Base-by-base conservation (phyloP, 495 filamentous ascomycete species). In the Lasiosphaeria hispida region DNA sequence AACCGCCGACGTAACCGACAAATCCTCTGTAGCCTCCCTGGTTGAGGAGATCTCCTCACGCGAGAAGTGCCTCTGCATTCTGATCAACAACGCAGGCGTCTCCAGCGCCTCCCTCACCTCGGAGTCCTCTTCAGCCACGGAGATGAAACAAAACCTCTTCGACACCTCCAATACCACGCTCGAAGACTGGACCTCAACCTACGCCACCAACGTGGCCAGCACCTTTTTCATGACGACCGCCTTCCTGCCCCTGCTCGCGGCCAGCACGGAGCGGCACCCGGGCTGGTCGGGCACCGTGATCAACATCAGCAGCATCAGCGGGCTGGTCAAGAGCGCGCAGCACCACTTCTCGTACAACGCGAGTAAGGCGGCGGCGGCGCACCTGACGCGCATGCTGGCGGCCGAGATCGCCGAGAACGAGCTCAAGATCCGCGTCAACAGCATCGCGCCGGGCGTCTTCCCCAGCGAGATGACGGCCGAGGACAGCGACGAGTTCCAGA, bases 41-140 rank as follows among this genome's bases (percentile, higher is more conserved):
- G 88, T 84, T 0, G 77, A 80, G 38, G 83, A 89, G 71, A 75
- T 92, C 19, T 69, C 69, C 39, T 80, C 79, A 59, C 79, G 81
- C 39, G 88, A 91, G 63, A 76, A 76, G 56, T 86, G 84, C 61
- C 82, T 92, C 13, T 82, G 89, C 62, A 80, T 92, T 56, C 81
- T 92, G 0, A 82, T 93, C 60, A 91, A 92, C 75, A 94, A 93
- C 73, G 87, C 85, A 14, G 90, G 90, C 48, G 80, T 85, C 17
- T 87, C 83, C 68, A 87, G 83, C 45, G 14, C 45, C 0, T 60
- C 59, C 79, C 84, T 86, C 33, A 84, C 83, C 0, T 58, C 69
- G 78, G 87, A 88, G 47, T 84, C 83, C 13, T 69, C 74, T 2
- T 64, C 67, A 3, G 74, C 83, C 0, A 56, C 71, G 7, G 77